Evolutionary conservation across 805 yeast genomes (phyloP).

Genomic region (Ogataea haglerorum): DNA sequence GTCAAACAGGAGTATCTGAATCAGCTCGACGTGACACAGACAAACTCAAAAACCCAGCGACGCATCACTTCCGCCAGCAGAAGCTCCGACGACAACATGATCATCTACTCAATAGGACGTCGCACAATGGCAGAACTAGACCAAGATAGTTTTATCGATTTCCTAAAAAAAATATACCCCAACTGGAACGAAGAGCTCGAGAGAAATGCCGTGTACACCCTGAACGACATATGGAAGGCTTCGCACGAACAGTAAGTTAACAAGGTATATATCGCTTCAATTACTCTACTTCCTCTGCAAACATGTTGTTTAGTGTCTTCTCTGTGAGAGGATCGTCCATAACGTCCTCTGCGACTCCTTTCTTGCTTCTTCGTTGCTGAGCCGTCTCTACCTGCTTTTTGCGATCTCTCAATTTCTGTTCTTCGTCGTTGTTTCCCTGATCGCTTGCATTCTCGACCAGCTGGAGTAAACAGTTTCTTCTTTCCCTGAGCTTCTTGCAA

Average conservation of each 20-base stretch:
- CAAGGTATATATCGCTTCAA: neutral
- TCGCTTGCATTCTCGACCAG: conserved; percentile 58
- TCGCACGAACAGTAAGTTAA: neutral
- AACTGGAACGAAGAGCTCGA: conserved; percentile 30
- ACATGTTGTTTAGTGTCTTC: conserved; percentile 58
- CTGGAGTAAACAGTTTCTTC: conserved; percentile 74
- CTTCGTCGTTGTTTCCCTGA: conserved; percentile 39
- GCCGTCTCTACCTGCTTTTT: conserved; percentile 51
- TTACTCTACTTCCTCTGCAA: conserved; percentile 39
- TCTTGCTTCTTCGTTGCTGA: conserved; percentile 44
- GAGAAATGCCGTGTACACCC: conserved; percentile 25
- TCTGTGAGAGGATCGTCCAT: conserved; percentile 73
- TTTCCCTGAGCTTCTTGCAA: conserved; percentile 72
- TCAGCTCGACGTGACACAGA: conserved; percentile 22
- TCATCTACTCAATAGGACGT: conserved; percentile 29
- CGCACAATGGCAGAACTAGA: conserved; percentile 28
- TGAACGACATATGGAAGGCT: conserved; percentile 21
- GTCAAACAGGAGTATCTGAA: conserved; percentile 28
- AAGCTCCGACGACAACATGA: conserved; percentile 23
- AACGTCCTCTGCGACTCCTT: conserved; percentile 40
- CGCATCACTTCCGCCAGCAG: conserved; percentile 8
- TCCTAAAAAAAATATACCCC: conserved; percentile 26
- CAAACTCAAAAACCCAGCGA: conserved; percentile 6
- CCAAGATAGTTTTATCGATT: conserved; percentile 22
- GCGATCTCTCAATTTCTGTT: conserved; percentile 38